Conservation (phyloP, 345 rosid genomes). For the Rhodomyrtus tomentosa region DNA sequence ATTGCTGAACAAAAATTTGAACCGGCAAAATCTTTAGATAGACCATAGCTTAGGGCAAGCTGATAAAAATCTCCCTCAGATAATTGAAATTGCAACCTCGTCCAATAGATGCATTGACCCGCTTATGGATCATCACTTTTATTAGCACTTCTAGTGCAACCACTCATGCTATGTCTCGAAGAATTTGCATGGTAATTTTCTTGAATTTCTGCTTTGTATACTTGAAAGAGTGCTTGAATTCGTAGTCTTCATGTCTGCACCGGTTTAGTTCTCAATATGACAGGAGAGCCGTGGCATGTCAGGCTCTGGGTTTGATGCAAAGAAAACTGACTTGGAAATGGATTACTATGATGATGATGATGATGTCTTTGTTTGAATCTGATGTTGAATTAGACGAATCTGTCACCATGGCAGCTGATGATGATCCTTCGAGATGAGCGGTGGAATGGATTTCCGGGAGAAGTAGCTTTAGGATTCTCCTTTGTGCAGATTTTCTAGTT, state of each 20-base stretch:
- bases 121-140: too few species aligned
- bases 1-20: background rate
- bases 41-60: background rate
- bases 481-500: background rate
- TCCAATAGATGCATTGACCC: background rate
- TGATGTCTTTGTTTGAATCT: slow-evolving; percentile 45
- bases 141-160: background rate
- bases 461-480: background rate
- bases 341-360: slow-evolving; percentile 41
- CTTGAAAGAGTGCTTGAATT: background rate
- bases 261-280: slow-evolving; percentile 7
- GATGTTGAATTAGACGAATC: slow-evolving; percentile 66
- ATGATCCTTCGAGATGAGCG: slow-evolving; percentile 52
- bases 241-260: background rate
- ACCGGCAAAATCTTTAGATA: background rate
- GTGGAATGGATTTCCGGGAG: background rate
- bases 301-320: slow-evolving; percentile 15
- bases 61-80: background rate
- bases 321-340: slow-evolving; percentile 10
- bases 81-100: background rate
- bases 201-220: background rate
- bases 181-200: background rate
- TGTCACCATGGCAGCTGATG: slow-evolving; percentile 61
- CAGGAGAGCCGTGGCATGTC: slow-evolving; percentile 32
- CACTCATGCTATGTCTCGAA: background rate